A percentile compares a stretch with the other conserved stretches of the same genome.
Evolutionary conservation across 2,329 filamentous ascomycete genomes (phyloP).

Genomic region (Ophiostoma quercus): DNA sequence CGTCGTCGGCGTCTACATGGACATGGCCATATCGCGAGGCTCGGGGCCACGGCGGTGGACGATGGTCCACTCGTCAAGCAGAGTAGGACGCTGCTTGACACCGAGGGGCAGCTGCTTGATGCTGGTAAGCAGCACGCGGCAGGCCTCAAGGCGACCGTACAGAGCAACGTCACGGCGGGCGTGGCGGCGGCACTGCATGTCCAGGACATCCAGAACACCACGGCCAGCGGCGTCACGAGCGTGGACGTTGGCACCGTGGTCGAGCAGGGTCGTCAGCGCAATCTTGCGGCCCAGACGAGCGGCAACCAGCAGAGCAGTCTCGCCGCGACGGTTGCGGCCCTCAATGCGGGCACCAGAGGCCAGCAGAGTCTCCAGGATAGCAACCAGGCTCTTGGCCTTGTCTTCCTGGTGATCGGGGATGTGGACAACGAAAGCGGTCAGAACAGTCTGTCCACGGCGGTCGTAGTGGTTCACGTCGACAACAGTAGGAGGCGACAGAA

Average conservation of each 20-base stretch:
- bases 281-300: constrained; percentile 50
- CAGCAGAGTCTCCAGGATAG: constrained; percentile 43
- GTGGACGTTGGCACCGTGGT: constrained; percentile 36
- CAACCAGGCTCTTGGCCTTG: constrained; percentile 40
- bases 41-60: constrained; percentile 25
- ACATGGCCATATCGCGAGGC: constrained; percentile 26
- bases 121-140: constrained; percentile 33
- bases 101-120: constrained; percentile 32
- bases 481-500: constrained; percentile 36
- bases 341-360: constrained; percentile 42
- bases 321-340: constrained; percentile 49
- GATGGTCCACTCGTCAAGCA: constrained; percentile 28
- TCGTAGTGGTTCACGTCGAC: constrained; percentile 52
- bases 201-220: constrained; percentile 34
- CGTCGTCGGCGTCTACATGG: constrained; percentile 5
- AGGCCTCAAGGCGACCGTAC: constrained; percentile 35
- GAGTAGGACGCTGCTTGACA: constrained; percentile 27
- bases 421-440: constrained; percentile 51
- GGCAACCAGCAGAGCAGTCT: constrained; percentile 52
- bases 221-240: constrained; percentile 33
- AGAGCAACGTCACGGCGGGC: constrained; percentile 30
- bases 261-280: constrained; percentile 42
- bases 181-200: constrained; percentile 28
- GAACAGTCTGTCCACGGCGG: constrained; percentile 46
- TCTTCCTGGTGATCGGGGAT: constrained; percentile 49